Base-by-base conservation (phyloP, 2,329 filamentous ascomycete genomes). In the Penicillium sp. region DNA sequence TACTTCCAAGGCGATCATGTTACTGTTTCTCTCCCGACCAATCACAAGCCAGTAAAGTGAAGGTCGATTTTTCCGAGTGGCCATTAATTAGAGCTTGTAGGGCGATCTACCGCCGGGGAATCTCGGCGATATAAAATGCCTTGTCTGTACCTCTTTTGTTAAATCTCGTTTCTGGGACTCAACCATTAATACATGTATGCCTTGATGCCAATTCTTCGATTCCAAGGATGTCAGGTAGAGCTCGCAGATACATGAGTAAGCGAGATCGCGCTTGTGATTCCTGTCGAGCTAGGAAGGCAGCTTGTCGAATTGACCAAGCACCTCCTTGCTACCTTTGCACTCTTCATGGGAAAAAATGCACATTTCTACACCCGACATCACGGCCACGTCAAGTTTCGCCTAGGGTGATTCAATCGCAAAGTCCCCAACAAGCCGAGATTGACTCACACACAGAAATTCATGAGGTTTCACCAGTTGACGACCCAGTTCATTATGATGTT, bases 201-300 rank as follows among this genome's bases (percentile, higher is more conserved):
- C 8, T 6, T 44, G 14, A 19, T 32, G 16, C 13, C n/a, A 32
- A 19, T 19, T 13, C 32, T 2, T 7, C 13, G 11, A 13, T 14
- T 32, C 11, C 11, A 44, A 44, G 16, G 16, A 49, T 49, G 47
- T 42, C 32, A 13, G 30, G 18, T 2, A 34, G 39, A 42, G 47
- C 36, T 38, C 47, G 47, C 11, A 49, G 30, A 16, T 49, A 49
- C 39, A 49, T 49, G 47, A 49, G 47, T 7, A 49, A 49, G 38
- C 27, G 47, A 16, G 19, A 42, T 16, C 47, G 47, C 14, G 47
- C 47, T 11, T 49, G 47, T 29, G 47, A 49, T n/a, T 42, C 38
- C 29, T 49, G 47, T 27, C 47, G 47, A 4, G 8, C 38, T 2
- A 29, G 36, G 8, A 49, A 49, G 18, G 38, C 47, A 41, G 47